phyloP scores from a whole-genome alignment of 805 yeast genomes.

The Saccharomycopsis fodiens region DNA sequence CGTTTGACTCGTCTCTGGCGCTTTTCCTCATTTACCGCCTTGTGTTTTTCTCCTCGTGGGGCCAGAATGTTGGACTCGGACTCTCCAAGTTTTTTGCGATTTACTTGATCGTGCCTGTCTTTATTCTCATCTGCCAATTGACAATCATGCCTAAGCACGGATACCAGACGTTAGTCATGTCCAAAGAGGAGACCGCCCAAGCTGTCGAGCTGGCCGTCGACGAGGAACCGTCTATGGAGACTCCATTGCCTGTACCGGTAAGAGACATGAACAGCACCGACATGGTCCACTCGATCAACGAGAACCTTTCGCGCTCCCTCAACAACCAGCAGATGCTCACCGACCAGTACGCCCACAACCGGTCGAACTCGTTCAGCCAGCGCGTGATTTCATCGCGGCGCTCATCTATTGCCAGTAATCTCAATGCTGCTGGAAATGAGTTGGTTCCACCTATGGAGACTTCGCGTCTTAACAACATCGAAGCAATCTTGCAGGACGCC shows the following conservation, averaged over 20 bases:
- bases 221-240: conserved; percentile 8
- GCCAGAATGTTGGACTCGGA: conserved; percentile 26
- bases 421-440: conserved; percentile 1
- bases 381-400: conserved; percentile 13
- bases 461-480: neutral
- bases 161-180: conserved; percentile 32
- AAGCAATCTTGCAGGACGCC: conserved; percentile 10
- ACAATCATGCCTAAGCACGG: conserved; percentile 74
- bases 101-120: conserved; percentile 70
- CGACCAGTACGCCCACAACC: conserved; percentile 17
- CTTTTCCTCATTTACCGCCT: conserved; percentile 70
- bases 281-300: conserved; percentile 17
- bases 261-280: neutral
- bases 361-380: conserved; percentile 20
- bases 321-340: conserved; percentile 10
- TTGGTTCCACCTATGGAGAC: neutral
- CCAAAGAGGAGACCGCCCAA: neutral
- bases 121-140: conserved; percentile 66
- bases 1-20: conserved; percentile 90
- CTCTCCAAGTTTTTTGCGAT: conserved; percentile 53
- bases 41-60: conserved; percentile 28
- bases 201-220: conserved; percentile 1
- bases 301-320: conserved; percentile 15
- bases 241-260: conserved; percentile 11
- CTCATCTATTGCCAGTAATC: conserved; percentile 2